These are phyloP conservation scores for Vanrija sp. DNA, from an alignment of 1,284 basidiomycete genomes.

Conservation along the genomic window DNA sequence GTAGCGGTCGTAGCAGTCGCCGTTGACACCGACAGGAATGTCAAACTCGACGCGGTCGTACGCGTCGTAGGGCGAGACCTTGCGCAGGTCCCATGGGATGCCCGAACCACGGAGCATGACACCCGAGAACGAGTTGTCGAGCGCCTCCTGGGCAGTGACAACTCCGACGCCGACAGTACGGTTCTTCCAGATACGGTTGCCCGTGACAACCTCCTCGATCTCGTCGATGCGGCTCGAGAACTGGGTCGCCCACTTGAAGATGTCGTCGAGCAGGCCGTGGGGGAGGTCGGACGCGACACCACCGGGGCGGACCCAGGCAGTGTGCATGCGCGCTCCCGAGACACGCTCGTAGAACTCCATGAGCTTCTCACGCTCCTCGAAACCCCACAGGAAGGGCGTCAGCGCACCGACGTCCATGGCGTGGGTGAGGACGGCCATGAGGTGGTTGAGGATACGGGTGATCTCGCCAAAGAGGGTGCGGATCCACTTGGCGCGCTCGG, in stretches of 20 bases:
- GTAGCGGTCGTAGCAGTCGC: constrained; percentile 83
- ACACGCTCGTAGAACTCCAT: constrained; percentile 99
- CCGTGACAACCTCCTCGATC: constrained; percentile 96
- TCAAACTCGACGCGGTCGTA: constrained; percentile 99
- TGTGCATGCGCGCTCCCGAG: constrained; percentile 93
- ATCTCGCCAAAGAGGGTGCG: constrained; percentile 96
- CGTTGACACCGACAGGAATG: constrained; percentile 90
- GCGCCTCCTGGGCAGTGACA: constrained; percentile 86
- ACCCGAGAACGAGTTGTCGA: constrained; percentile 92
- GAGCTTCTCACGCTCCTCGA: constrained; percentile 99
- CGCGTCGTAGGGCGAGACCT: constrained; percentile 90
- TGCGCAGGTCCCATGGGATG: constrained; percentile 91
- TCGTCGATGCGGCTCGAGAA: constrained; percentile 82
- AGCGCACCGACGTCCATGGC: constrained; percentile 82
- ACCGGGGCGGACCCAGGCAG: constrained; percentile 96
- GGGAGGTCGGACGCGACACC: constrained; percentile 98
- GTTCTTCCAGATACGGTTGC: constrained; percentile 97
- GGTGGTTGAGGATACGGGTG: constrained; percentile 91
- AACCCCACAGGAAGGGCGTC: constrained; percentile 99
- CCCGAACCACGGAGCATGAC: constrained; percentile 96
- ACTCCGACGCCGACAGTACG: constrained; percentile 86
- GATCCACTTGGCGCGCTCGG: constrained; percentile 99
- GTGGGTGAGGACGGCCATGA: constrained; percentile 90
- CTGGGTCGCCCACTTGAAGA: constrained; percentile 96
- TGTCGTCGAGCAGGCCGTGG: constrained; percentile 92